Evolutionary conservation across 177 flowering plant genomes (phyloP).

Genomic region (Telopea speciosissima): DNA sequence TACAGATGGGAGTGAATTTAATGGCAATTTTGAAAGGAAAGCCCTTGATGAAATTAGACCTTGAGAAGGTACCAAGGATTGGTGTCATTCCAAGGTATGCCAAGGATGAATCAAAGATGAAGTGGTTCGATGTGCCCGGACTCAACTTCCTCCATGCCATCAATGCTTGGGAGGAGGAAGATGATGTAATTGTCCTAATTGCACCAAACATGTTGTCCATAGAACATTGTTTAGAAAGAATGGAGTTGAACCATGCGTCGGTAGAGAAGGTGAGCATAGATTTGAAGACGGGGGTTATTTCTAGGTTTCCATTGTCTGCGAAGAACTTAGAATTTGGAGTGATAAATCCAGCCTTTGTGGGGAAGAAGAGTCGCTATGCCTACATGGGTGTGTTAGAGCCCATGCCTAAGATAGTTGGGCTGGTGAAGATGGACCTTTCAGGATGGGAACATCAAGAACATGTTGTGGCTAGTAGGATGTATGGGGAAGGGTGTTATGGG

Average conservation of each 20-base stretch:
- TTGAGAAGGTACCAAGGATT: slow-evolving; percentile 39
- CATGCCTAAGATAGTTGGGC: slow-evolving; percentile 60
- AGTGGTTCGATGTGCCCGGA: slow-evolving; percentile 77
- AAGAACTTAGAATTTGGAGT: slow-evolving; percentile 62
- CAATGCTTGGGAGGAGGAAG: slow-evolving; percentile 86
- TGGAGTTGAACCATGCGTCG: slow-evolving; percentile 46
- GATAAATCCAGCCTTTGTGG: slow-evolving; percentile 44
- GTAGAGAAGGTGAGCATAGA: slow-evolving; percentile 63
- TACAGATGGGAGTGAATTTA: slow-evolving; percentile 55
- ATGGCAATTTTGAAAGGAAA: slow-evolving; percentile 36
- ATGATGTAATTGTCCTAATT: slow-evolving; percentile 40
- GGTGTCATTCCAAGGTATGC: slow-evolving; percentile 68
- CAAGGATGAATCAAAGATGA: slow-evolving; percentile 47
- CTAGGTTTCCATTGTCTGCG: slow-evolving; percentile 45
- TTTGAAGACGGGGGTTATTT: slow-evolving; percentile 39
- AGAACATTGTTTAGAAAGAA: slow-evolving; percentile 53
- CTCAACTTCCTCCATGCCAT: slow-evolving; percentile 62
- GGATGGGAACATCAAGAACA: slow-evolving; percentile 25
- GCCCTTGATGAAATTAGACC: slow-evolving; percentile 43
- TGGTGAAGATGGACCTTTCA: slow-evolving; percentile 58
- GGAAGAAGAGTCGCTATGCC: slow-evolving; percentile 45
- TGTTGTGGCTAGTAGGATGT: slow-evolving; percentile 48
- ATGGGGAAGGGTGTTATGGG: slow-evolving; percentile 50
- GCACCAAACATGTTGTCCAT: slow-evolving; percentile 62
- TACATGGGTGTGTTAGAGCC: slow-evolving; percentile 66